Evolutionary conservation across 768 basidiomycete species (phyloP).

Genomic region (Neoboletus brunneissimus): DNA sequence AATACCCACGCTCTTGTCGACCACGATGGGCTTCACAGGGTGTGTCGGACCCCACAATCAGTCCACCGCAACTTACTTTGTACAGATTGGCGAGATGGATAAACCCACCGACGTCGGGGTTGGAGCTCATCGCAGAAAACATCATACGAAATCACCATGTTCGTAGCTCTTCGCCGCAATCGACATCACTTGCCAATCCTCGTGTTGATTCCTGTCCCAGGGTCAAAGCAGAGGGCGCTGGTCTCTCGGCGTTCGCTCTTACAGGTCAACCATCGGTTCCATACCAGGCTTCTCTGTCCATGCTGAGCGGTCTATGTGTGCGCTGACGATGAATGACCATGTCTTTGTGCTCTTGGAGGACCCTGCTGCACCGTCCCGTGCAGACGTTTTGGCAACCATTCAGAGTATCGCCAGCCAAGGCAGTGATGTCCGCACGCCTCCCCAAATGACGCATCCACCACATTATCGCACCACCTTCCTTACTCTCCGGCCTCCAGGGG

Average conservation of each 20-base stretch:
- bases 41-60: constrained; percentile 20
- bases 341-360: constrained; percentile 81
- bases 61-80: neutral
- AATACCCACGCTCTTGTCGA: constrained; percentile 10
- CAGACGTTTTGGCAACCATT: constrained; percentile 43
- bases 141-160: constrained; percentile 69
- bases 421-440: constrained; percentile 12
- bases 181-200: constrained; percentile 11
- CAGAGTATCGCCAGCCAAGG: constrained; percentile 41
- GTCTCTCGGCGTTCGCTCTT: constrained; percentile 69
- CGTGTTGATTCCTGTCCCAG: constrained; percentile 36
- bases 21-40: constrained; percentile 63
- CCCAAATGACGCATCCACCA: constrained; percentile 30
- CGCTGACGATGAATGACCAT: constrained; percentile 76
- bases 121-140: constrained; percentile 67
- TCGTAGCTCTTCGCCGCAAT: constrained; percentile 22
- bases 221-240: constrained; percentile 62
- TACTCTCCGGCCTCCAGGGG: constrained; percentile 69
- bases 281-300: constrained; percentile 48
- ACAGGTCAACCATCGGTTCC: constrained; percentile 67
- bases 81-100: constrained; percentile 75
- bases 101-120: constrained; percentile 72
- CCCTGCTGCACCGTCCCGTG: constrained; percentile 63
- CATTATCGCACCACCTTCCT: constrained; percentile 79
- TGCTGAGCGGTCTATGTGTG: constrained; percentile 68